Evolutionary conservation across 768 basidiomycete genomes (phyloP).

Genomic region (Gloeopeniophorella convolvens): DNA sequence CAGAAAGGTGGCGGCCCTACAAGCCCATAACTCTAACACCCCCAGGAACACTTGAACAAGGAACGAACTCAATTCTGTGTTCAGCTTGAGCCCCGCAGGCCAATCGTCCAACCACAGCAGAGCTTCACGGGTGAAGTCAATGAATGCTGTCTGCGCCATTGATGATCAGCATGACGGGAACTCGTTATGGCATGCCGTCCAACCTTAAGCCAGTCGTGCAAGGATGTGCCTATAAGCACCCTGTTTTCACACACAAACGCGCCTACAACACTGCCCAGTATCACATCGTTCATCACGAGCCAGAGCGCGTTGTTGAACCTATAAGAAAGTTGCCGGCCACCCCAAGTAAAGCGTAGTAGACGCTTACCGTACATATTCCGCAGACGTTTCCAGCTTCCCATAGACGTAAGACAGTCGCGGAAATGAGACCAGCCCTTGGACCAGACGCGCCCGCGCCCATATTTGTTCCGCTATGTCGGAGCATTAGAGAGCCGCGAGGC

Average conservation of each 20-base stretch:
- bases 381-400: conserved; percentile 19
- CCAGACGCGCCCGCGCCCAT: conserved; percentile 9
- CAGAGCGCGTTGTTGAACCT: conserved; percentile 92
- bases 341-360: not conserved
- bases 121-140: conserved; percentile 42
- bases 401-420: conserved; percentile 18
- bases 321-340: not conserved
- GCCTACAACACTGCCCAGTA: conserved; percentile 71
- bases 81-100: conserved; percentile 95
- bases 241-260: conserved; percentile 65
- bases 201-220: conserved; percentile 17
- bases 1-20: conserved; percentile 39
- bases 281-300: conserved; percentile 87
- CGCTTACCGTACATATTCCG: conserved; percentile 20
- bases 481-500: not conserved
- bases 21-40: conserved; percentile 61
- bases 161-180: not conserved
- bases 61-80: conserved; percentile 86
- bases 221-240: conserved; percentile 36
- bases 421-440: conserved; percentile 12
- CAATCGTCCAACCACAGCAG: conserved; percentile 88
- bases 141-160: conserved; percentile 33
- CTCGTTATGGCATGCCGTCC: not conserved
- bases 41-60: conserved; percentile 68
- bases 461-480: conserved; percentile 14